Conservation (phyloP, 805 yeast species). For the Wickerhamomyces xylosicus region DNA sequence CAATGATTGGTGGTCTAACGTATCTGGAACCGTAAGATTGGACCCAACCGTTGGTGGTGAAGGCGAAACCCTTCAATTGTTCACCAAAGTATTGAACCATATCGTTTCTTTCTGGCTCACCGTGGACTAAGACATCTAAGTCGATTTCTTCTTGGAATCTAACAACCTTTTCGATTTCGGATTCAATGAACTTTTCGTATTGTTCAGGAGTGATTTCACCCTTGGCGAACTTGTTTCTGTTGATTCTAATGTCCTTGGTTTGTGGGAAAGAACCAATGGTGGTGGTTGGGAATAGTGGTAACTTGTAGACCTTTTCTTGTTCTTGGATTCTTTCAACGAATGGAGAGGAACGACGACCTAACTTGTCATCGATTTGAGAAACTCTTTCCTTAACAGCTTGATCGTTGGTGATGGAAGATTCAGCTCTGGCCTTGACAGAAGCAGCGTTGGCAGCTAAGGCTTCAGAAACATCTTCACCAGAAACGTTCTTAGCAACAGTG, state of each 20-base stretch:
- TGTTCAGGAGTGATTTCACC: conserved; percentile 93
- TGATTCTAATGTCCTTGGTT: conserved; percentile 97
- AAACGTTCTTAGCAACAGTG: conserved; percentile 74
- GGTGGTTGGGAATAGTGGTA: conserved; percentile 99
- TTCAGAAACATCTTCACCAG: conserved; percentile 70
- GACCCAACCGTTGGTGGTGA: conserved; percentile 99
- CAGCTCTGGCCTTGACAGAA: conserved; percentile 75
- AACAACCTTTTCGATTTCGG: conserved; percentile 92
- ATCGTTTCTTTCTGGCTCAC: conserved; percentile 99
- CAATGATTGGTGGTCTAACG: conserved; percentile 98
- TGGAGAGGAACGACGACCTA: conserved; percentile 76
- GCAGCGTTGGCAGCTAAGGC: conserved; percentile 79
- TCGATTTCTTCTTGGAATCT: conserved; percentile 99
- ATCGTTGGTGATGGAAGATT: conserved; percentile 86
- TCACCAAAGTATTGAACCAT: conserved; percentile 99
- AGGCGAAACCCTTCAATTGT: conserved; percentile 95
- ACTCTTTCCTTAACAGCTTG: conserved; percentile 83
- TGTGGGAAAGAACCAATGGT: conserved; percentile 99
- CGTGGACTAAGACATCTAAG: conserved; percentile 96
- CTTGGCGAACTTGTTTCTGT: conserved; percentile 97
- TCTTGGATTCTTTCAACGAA: conserved; percentile 81
- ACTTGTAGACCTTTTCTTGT: conserved; percentile 80
- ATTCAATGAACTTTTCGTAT: conserved; percentile 92
- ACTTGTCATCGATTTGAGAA: conserved; percentile 61
- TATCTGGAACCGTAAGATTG: conserved; percentile 99